Percentiles rank a stretch among this genome's conserved stretches.
Evolutionary conservation across 1,284 basidiomycete species (phyloP).

Genomic region (Lentinus polychrous): DNA sequence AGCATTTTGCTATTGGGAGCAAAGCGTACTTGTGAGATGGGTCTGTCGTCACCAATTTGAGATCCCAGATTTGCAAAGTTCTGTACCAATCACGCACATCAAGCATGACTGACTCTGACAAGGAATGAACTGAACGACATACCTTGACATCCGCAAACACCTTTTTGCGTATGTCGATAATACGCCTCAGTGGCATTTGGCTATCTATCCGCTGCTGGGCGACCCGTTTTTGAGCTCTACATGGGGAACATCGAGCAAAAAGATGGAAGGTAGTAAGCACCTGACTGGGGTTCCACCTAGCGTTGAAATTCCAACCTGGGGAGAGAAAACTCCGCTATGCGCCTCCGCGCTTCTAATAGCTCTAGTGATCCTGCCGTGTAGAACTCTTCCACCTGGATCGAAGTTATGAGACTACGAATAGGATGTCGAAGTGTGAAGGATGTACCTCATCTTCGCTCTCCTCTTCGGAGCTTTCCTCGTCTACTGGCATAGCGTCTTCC

Average conservation of each 20-base stretch:
- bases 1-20: conserved; percentile 86
- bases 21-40: conserved; percentile 91
- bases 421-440: conserved; percentile 5
- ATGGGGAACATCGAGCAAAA: conserved; percentile 28
- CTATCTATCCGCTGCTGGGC: conserved; percentile 86
- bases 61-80: conserved; percentile 90
- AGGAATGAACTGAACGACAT: conserved; percentile 17
- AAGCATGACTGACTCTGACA: conserved; percentile 5
- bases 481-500: conserved; percentile 64
- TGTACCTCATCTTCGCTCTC: conserved; percentile 74
- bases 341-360: conserved; percentile 77
- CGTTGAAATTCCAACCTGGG: conserved; percentile 74
- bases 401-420: neutral
- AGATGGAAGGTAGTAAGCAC: conserved; percentile 64
- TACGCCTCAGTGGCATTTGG: conserved; percentile 80
- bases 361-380: conserved; percentile 89
- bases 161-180: conserved; percentile 88
- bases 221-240: conserved; percentile 89
- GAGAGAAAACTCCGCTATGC: conserved; percentile 88
- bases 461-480: conserved; percentile 56
- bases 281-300: conserved; percentile 40
- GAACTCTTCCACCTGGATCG: conserved; percentile 81
- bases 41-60: conserved; percentile 95
- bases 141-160: conserved; percentile 89
- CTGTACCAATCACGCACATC: conserved; percentile 30